Conservation (phyloP, 2,329 filamentous ascomycete genomes). For the Aureobasidium melanogenum region DNA sequence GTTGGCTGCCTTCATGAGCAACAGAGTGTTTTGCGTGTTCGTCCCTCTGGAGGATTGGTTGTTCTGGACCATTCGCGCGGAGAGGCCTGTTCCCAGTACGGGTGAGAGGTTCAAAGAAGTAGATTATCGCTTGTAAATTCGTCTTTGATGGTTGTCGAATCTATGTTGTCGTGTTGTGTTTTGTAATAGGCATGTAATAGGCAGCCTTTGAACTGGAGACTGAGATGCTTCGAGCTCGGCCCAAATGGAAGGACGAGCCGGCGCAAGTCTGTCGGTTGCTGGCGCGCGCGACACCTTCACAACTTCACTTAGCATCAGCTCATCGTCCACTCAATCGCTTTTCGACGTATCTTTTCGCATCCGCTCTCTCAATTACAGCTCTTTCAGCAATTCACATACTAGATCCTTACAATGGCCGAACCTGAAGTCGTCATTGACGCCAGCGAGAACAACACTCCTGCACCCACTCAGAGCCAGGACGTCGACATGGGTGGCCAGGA, state of each 20-base stretch:
- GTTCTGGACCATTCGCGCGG: conserved; percentile 38
- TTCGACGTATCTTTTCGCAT: not conserved
- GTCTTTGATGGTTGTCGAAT: not conserved
- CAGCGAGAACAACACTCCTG: conserved; percentile 24
- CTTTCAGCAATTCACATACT: not conserved
- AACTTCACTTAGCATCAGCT: not conserved
- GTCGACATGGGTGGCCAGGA: conserved; percentile 40
- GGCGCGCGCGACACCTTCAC: too few species aligned
- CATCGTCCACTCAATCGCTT: not conserved
- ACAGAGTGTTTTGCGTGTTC: conserved; percentile 41
- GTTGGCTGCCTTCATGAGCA: conserved; percentile 37
- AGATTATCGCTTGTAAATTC: not conserved
- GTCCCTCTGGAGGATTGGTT: conserved; percentile 44
- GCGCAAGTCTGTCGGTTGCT: not conserved
- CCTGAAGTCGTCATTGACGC: conserved; percentile 22
- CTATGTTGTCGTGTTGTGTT: not conserved
- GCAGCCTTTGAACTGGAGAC: not conserved
- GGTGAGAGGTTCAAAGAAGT: conserved; percentile 32
- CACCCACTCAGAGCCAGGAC: conserved; percentile 27
- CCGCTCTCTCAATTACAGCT: not conserved
- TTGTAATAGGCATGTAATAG: not conserved
- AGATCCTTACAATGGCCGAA: conserved; percentile 21
- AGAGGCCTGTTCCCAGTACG: conserved; percentile 46
- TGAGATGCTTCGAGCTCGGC: not conserved
- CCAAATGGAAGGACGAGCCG: not conserved